Base-by-base conservation (phyloP, 2,329 filamentous ascomycete genomes). In the Aspergillus uvarum region DNA sequence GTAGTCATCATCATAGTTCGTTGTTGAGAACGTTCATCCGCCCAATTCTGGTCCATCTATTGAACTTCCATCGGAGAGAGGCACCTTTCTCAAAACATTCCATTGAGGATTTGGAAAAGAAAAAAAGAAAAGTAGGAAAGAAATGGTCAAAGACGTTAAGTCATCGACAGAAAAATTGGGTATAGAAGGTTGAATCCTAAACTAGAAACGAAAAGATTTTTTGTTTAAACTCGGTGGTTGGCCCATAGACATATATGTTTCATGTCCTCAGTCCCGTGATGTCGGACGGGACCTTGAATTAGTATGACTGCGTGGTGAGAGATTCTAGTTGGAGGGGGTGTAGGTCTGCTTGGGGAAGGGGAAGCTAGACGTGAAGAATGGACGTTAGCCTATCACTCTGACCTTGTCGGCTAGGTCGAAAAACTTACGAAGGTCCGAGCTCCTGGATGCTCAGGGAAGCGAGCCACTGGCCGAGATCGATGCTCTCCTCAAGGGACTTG, bases 401-500 rank as follows among this genome's bases (percentile, higher is more conserved):
- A 16, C 44, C 16, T 21, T 32, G n/a, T 47, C 51, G 4, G 42
- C 38, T 42, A 29, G 22, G 31, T 44, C n/a, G 10, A 26, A 42
- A 54, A 59, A 90, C 90, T 84, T 89, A 98, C 89, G 92, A 95
- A 80, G 94, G 93, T 71, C 95, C 95, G 70, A 97, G 83, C 81
- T 98, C 93, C 82, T 94, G 89, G 77, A 99, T 94, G 83, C 92
- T 95, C 72, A 96, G 83, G 73, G 89, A 89, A 53, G 95, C 95
- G 67, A 99, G 86, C 95, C 95, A 99, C 80, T 97, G 93, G 66
- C 95, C 95, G 85, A 95, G 91, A 77, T 97, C 90, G 69, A 99
- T 85, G 72, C 85, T 85, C 67, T 88, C 86, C 70, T 90, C 88
- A 54, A 99, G 83, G 57, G 86, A 76, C 82, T 95, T 91, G 77